phyloP scores from a whole-genome alignment of 139 green algal genomes.

The Chlamydomonas eustigma region DNA sequence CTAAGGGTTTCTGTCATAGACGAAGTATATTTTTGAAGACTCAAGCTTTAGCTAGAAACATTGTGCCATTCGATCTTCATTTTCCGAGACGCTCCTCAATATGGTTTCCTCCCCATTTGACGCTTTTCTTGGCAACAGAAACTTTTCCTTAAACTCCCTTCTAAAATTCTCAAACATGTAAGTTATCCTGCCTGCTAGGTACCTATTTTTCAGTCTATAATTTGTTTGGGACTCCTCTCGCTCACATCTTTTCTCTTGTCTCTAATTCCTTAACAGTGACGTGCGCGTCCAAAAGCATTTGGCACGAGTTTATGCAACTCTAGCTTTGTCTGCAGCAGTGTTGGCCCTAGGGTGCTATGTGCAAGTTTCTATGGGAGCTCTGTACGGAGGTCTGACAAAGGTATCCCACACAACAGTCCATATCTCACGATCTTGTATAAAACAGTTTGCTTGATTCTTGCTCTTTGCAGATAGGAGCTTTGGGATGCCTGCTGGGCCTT shows the following conservation, averaged over 20 bases:
- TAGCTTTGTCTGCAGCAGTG: conserved; percentile 38
- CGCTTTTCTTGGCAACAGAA: background rate
- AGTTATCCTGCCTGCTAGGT: background rate
- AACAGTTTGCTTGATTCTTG: no score
- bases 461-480: conserved; percentile 30
- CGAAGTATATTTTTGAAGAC: no score
- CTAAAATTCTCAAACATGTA: conserved; percentile 13
- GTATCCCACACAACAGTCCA: background rate
- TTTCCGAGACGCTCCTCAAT: background rate
- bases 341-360: conserved; percentile 30
- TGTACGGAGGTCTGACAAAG: conserved; percentile 40
- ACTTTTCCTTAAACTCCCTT: background rate
- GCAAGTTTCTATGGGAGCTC: conserved; percentile 12
- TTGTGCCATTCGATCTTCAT: no score
- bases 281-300: conserved; percentile 47
- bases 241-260: no score
- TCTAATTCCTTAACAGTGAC: conserved; percentile 27
- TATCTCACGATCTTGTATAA: no score
- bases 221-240: no score
- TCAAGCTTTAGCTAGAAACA: no score
- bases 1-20: no score
- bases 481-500: conserved; percentile 48
- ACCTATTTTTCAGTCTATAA: no score
- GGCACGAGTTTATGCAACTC: conserved; percentile 60
- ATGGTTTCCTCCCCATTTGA: background rate